Conservation (phyloP, 441 rosid genomes). For the Francoa sonchifolia region DNA sequence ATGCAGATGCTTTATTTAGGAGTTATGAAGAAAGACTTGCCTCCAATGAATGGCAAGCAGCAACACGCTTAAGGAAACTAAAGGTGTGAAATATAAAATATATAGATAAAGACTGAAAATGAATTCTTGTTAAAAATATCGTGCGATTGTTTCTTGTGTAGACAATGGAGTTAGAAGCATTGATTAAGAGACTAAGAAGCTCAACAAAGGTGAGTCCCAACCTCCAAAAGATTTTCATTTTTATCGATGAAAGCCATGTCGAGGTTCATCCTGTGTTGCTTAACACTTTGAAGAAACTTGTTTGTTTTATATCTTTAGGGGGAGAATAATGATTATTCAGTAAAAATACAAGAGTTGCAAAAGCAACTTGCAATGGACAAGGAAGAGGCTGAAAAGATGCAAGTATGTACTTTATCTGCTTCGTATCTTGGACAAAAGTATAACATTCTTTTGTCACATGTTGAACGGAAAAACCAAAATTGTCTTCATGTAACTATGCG, state of each 20-base stretch:
- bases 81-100: no score
- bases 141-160: slow-evolving; percentile 23
- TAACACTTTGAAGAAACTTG: slow-evolving; percentile 1
- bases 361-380: slow-evolving; percentile 82
- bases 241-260: background rate
- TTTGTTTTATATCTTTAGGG: slow-evolving; percentile 34
- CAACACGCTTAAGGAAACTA: slow-evolving; percentile 79
- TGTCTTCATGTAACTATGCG: no score
- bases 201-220: slow-evolving; percentile 49
- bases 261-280: no score
- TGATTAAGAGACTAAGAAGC: slow-evolving; percentile 44
- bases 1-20: slow-evolving; percentile 85
- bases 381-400: slow-evolving; percentile 82
- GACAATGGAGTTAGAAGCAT: slow-evolving; percentile 72
- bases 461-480: background rate
- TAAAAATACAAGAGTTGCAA: slow-evolving; percentile 79
- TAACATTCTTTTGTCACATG: no score
- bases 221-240: slow-evolving; percentile 1
- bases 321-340: slow-evolving; percentile 60
- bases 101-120: slow-evolving; percentile 4
- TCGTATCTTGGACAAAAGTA: slow-evolving; percentile 1
- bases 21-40: slow-evolving; percentile 84
- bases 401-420: slow-evolving; percentile 28
- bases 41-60: slow-evolving; percentile 97
- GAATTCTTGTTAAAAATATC: background rate